These are phyloP conservation scores for Akanthomyces lecanii DNA, from an alignment of 2,329 filamentous ascomycete species.

Conservation along the genomic window DNA sequence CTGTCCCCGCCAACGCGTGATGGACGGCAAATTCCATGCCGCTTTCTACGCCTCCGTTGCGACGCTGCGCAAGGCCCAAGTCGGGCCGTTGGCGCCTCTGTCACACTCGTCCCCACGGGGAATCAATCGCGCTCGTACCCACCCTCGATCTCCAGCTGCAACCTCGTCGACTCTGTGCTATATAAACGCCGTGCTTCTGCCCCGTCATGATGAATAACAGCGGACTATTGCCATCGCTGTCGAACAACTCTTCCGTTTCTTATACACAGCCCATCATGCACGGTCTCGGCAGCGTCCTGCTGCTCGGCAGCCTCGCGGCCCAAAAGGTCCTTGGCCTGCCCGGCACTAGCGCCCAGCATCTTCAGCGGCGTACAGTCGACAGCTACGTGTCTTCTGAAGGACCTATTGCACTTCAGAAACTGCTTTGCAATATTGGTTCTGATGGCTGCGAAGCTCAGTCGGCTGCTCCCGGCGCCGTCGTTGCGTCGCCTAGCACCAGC, in stretches of 20 bases:
- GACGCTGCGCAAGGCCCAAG: slow-evolving; percentile 5
- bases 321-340: slow-evolving; percentile 49
- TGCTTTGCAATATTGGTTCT: slow-evolving; percentile 58
- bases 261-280: slow-evolving; percentile 41
- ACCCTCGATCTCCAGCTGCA: slow-evolving; percentile 2
- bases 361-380: slow-evolving; percentile 41
- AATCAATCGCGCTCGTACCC: slow-evolving; percentile 8
- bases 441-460: slow-evolving; percentile 46
- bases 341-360: slow-evolving; percentile 24
- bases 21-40: not conserved
- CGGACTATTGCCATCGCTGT: not conserved
- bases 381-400: slow-evolving; percentile 50
- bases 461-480: slow-evolving; percentile 47
- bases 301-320: slow-evolving; percentile 48
- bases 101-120: not conserved
- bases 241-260: slow-evolving; percentile 21
- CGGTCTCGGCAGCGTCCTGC: slow-evolving; percentile 44
- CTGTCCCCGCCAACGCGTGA: not conserved
- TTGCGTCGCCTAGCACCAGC: slow-evolving; percentile 52
- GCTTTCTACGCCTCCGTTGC: not conserved
- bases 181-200: not conserved
- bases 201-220: not conserved
- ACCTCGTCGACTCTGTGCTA: not conserved
- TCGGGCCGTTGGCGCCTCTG: slow-evolving; percentile 2
- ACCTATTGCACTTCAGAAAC: slow-evolving; percentile 46